Evolutionary conservation across 768 basidiomycete genomes (phyloP).

Genomic region (Atractiella rhizophila): DNA sequence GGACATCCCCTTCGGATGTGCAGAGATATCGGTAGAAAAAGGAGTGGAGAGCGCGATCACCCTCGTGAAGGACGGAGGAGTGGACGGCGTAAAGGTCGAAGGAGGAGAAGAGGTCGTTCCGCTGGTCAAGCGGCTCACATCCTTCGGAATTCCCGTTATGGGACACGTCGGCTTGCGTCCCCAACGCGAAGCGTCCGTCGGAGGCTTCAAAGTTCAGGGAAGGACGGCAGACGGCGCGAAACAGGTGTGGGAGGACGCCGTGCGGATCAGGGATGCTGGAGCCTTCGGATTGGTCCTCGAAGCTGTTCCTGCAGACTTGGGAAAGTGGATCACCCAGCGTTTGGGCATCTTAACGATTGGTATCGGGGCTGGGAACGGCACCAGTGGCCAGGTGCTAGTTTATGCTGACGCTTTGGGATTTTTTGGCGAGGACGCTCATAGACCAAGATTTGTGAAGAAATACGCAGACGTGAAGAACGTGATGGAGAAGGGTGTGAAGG

Average conservation of each 20-base stretch:
- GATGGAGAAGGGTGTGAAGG: conserved; percentile 35
- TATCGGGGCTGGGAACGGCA: conserved; percentile 69
- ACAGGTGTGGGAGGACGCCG: conserved; percentile 37
- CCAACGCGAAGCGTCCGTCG: conserved; percentile 54
- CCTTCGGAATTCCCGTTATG: conserved; percentile 76
- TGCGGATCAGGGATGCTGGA: conserved; percentile 53
- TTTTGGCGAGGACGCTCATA: conserved; percentile 40
- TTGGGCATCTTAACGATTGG: conserved; percentile 68
- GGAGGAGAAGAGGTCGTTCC: conserved; percentile 56
- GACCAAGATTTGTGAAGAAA: conserved; percentile 71
- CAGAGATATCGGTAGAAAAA: conserved; percentile 37
- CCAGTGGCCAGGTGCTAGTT: conserved; percentile 77
- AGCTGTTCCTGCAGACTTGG: conserved; percentile 61
- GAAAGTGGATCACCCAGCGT: conserved; percentile 41
- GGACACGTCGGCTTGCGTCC: conserved; percentile 78
- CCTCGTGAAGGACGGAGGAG: conserved; percentile 53
- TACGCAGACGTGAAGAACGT: conserved; percentile 50
- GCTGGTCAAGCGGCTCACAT: conserved; percentile 41
- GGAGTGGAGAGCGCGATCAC: conserved; percentile 52
- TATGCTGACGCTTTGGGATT: conserved; percentile 74
- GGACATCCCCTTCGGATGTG: conserved; percentile 90
- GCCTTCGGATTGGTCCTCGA: conserved; percentile 72
- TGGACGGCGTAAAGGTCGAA: conserved; percentile 78
- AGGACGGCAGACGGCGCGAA: conserved; percentile 37
- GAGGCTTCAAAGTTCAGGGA: conserved; percentile 80